phyloP scores from a whole-genome alignment of 305 asterid species.

The Rubia peregrina region DNA sequence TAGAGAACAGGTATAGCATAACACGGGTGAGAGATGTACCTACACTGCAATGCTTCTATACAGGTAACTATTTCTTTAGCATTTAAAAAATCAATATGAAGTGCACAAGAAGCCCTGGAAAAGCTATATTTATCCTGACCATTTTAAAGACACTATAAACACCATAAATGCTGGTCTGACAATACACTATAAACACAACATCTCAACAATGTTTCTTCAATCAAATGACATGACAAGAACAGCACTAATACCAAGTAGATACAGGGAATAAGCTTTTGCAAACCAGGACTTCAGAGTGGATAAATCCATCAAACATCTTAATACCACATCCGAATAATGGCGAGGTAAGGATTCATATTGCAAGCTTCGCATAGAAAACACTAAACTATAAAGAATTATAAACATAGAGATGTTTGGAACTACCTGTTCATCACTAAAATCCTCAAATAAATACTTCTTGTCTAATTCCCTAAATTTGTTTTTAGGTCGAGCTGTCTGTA shows the following conservation, averaged over 20 bases:
- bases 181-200: background rate
- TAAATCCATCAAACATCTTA: background rate
- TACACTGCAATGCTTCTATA: background rate
- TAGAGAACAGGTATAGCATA: background rate
- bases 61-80: background rate
- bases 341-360: background rate
- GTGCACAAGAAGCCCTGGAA: background rate
- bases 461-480: constrained; percentile 42
- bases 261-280: background rate
- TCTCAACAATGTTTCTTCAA: background rate
- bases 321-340: background rate
- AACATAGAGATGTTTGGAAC: constrained; percentile 11
- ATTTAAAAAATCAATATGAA: background rate
- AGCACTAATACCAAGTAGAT: background rate
- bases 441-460: constrained; percentile 43
- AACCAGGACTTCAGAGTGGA: background rate
- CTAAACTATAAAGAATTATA: background rate
- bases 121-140: background rate
- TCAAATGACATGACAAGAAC: background rate
- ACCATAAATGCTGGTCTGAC: background rate
- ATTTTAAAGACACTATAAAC: background rate
- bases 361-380: background rate
- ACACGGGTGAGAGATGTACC: background rate
- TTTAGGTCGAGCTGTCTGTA: constrained; percentile 30
- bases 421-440: constrained; percentile 77